phyloP scores from a whole-genome alignment of 1,139 yeast genomes.

The Debaryomyces robertsiae region DNA sequence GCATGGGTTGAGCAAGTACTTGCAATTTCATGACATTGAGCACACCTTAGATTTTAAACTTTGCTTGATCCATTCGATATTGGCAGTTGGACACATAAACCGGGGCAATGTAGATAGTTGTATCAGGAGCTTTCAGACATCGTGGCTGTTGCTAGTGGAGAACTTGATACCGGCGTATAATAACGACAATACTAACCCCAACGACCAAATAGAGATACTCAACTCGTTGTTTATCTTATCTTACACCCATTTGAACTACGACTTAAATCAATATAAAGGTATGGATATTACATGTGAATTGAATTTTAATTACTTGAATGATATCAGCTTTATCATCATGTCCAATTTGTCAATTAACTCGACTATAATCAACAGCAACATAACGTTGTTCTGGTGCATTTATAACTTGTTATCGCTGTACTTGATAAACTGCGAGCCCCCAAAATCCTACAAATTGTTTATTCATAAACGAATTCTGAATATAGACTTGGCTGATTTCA shows the following conservation, averaged over 20 bases:
- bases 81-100: constrained; percentile 29
- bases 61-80: constrained; percentile 30
- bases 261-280: constrained; percentile 20
- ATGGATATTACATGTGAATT: constrained; percentile 35
- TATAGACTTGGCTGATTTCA: constrained; percentile 19
- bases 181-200: constrained; percentile 30
- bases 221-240: constrained; percentile 36
- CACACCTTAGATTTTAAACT: constrained; percentile 26
- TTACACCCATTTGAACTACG: constrained; percentile 32
- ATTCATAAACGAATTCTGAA: constrained; percentile 30
- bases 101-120: constrained; percentile 26
- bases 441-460: constrained; percentile 40
- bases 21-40: constrained; percentile 17
- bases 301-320: constrained; percentile 49
- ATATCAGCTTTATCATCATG: constrained; percentile 40
- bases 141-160: constrained; percentile 48
- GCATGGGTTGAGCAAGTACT: constrained; percentile 6
- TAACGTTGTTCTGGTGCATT: constrained; percentile 46
- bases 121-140: constrained; percentile 37
- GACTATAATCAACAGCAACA: constrained; percentile 25
- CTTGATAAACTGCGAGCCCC: constrained; percentile 37
- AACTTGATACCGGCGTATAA: constrained; percentile 47
- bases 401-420: constrained; percentile 44
- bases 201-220: constrained; percentile 46
- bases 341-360: constrained; percentile 23